phyloP scores from a whole-genome alignment of 371 early-diverging fungal species.

The Capniomyces stellatus region DNA sequence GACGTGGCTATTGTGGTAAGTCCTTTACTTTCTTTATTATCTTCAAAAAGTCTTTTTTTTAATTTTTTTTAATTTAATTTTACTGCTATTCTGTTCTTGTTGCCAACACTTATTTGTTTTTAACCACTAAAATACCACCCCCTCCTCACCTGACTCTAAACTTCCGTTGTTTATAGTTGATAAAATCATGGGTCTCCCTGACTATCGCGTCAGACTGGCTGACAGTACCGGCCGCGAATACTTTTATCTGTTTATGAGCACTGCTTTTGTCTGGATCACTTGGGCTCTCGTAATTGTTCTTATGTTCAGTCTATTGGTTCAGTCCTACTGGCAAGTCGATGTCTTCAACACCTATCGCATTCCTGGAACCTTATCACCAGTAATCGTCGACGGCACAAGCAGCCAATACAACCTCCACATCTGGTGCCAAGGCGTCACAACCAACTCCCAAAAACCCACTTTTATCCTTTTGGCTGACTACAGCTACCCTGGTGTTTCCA shows the following conservation, averaged over 20 bases:
- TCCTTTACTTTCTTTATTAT: not conserved
- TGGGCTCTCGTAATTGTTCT: constrained; percentile 15
- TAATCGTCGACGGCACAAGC: constrained; percentile 16
- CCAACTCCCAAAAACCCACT: constrained; percentile 8
- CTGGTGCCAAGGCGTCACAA: constrained; percentile 12
- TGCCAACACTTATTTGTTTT: not conserved
- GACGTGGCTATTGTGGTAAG: constrained; percentile 16
- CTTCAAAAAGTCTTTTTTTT: not conserved
- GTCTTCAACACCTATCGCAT: constrained; percentile 10
- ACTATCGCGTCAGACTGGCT: constrained; percentile 15
- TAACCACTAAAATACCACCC: not conserved
- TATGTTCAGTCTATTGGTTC: constrained; percentile 15
- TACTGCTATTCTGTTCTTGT: not conserved
- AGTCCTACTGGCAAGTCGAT: constrained; percentile 17
- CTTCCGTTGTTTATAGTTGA: constrained; percentile 9
- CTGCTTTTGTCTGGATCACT: constrained; percentile 13
- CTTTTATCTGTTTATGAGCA: constrained; percentile 11
- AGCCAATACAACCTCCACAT: constrained; percentile 20
- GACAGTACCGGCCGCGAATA: constrained; percentile 12
- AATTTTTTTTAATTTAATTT: not conserved
- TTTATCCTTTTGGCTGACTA: constrained; percentile 25
- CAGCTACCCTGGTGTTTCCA: constrained; percentile 22
- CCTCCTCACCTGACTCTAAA: not conserved
- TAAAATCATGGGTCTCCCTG: constrained; percentile 25
- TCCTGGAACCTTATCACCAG: constrained; percentile 17